These are phyloP conservation scores for Alternaria arborescens DNA, from an alignment of 2,329 filamentous ascomycete species.

Conservation along the genomic window DNA sequence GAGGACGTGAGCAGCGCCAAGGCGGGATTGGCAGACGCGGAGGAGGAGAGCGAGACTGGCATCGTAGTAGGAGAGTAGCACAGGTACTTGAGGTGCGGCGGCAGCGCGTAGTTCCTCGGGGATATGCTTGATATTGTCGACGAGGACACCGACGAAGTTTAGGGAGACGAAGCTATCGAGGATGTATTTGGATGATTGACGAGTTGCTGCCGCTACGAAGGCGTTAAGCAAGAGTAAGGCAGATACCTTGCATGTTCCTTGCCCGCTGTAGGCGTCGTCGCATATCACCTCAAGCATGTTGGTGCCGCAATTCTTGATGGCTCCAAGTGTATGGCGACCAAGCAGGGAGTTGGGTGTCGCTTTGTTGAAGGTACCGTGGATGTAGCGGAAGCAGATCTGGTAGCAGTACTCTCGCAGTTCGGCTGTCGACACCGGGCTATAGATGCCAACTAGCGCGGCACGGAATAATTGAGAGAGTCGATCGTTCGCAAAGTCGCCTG, in stretches of 20 bases:
- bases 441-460: conserved; percentile 80
- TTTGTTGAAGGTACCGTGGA: conserved; percentile 70
- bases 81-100: conserved; percentile 58
- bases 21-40: conserved; percentile 81
- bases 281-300: conserved; percentile 85
- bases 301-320: conserved; percentile 81
- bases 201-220: conserved; percentile 75
- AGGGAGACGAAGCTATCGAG: conserved; percentile 82
- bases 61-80: conserved; percentile 69
- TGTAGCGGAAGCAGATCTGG: conserved; percentile 87
- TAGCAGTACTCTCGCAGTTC: conserved; percentile 86
- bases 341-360: conserved; percentile 46
- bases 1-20: conserved; percentile 86
- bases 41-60: conserved; percentile 84
- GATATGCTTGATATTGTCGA: conserved; percentile 84
- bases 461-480: conserved; percentile 93
- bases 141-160: conserved; percentile 89
- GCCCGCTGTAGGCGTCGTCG: conserved; percentile 89
- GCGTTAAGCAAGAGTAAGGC: conserved; percentile 85
- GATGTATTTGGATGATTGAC: conserved; percentile 76
- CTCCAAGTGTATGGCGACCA: conserved; percentile 66
- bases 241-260: conserved; percentile 81
- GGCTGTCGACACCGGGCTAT: conserved; percentile 74
- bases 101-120: conserved; percentile 67
- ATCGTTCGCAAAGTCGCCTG: conserved; percentile 80